Evolutionary conservation across 345 rosid species (phyloP).

Genomic region (Arabidopsis thaliana): DNA sequence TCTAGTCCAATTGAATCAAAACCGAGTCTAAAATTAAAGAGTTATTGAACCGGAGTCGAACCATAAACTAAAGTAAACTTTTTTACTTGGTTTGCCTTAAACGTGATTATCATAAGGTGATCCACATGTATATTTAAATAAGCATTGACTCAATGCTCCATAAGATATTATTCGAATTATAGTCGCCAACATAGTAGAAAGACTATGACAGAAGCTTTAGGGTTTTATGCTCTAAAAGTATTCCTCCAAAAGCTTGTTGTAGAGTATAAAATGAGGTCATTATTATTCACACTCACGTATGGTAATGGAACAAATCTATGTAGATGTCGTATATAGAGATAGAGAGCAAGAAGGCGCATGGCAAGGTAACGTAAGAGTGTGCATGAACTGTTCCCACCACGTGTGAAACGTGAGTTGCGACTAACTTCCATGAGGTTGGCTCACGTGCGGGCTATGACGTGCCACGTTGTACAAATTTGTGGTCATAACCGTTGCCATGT

Average conservation of each 20-base stretch:
- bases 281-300: neutral
- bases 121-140: neutral
- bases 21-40: neutral
- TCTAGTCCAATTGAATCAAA: neutral
- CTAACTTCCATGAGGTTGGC: constrained; percentile 45
- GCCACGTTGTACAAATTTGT: constrained; percentile 42
- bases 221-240: constrained; percentile 28
- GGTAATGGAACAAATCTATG: neutral
- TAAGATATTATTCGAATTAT: constrained; percentile 15
- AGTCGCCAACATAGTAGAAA: constrained; percentile 16
- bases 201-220: constrained; percentile 28
- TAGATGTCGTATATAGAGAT: constrained; percentile 1
- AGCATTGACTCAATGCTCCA: constrained; percentile 10
- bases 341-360: constrained; percentile 40
- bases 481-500: constrained; percentile 44
- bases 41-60: neutral
- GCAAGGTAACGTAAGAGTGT: constrained; percentile 43
- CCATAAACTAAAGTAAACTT: neutral
- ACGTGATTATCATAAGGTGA: neutral
- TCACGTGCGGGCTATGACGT: constrained; percentile 37
- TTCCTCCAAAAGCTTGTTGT: constrained; percentile 3
- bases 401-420: constrained; percentile 38
- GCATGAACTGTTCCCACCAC: constrained; percentile 47
- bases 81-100: neutral
- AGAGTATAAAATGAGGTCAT: constrained; percentile 31